A percentile compares a stretch with the other conserved stretches of the same genome.
Evolutionary conservation across 2,329 filamentous ascomycete species (phyloP).

Genomic region (Phaeoacremonium minimum): DNA sequence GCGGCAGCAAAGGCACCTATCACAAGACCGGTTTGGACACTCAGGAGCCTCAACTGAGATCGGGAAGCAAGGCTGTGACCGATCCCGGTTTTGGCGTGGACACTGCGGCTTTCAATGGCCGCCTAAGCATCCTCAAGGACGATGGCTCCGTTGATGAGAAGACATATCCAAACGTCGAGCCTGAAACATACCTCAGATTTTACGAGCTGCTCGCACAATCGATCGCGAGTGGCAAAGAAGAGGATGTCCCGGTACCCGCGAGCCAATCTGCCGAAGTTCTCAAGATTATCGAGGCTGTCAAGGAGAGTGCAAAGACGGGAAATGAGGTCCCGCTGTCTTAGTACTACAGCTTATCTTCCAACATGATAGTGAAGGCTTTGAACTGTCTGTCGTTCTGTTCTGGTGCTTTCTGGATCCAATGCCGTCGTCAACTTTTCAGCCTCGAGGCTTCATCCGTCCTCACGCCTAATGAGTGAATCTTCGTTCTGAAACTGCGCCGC

Average conservation of each 20-base stretch:
- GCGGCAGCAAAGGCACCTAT: conserved; percentile 70
- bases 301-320: conserved; percentile 44
- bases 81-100: conserved; percentile 65
- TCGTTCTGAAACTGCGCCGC: no score
- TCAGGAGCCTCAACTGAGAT: conserved; percentile 71
- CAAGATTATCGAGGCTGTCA: conserved; percentile 45
- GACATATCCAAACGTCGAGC: conserved; percentile 53
- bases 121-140: conserved; percentile 49
- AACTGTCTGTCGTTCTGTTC: no score
- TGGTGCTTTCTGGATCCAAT: no score
- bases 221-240: conserved; percentile 40
- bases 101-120: conserved; percentile 51
- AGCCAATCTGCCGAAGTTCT: conserved; percentile 49
- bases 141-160: conserved; percentile 46
- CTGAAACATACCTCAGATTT: conserved; percentile 64
- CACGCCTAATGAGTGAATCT: no score
- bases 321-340: conserved; percentile 36
- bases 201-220: conserved; percentile 53
- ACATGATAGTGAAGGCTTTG: no score
- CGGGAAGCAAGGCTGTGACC: conserved; percentile 51
- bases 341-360: no score
- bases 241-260: conserved; percentile 48
- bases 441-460: no score
- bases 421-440: no score
- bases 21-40: conserved; percentile 68